Evolutionary conservation across 179 eudicot species (phyloP), one percentile per base, ranked within the genome.

Genomic region (Corrigiola litoralis): DNA sequence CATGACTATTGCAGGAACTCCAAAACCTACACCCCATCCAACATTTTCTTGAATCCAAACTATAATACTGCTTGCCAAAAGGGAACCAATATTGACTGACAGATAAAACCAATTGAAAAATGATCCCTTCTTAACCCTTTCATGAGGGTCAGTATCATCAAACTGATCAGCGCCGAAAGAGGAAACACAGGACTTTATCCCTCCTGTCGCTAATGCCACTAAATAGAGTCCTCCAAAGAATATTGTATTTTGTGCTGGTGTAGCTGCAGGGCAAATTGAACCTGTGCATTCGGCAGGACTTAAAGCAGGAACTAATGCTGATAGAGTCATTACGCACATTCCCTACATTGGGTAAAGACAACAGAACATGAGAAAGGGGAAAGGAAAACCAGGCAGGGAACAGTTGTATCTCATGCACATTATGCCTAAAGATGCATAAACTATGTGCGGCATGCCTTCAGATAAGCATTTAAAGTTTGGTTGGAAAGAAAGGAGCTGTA

Each of bases 141-240:
- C 90, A 41, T 57, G 57, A 24, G 85, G 71, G 69, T 87, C 88
- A 1, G 84, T 79, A 54, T 87, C 90, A 58, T 87, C 89, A 75
- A 87, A 87, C 71, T 87, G 95, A 70, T 83, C 90, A 6, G 95
- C 90, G 18, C 95, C 95, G 25, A 87, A 85, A 37, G 90, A 77
- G 18, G 88, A 81, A 73, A 86, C 84, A 66, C 84, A 79, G 0
- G 92, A 88, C 65, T 86, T 81, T 57, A 84, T 86, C 49, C 87
- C 88, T 17, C 92, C 92, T n/a, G 87, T 84, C 48, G 88, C 92
- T 31, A 86, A 73, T 18, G 89, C 83, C 47, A 84, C 78, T 54
- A 86, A 74, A 71, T 86, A 86, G 24, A 86, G 85, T 34, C 88
- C 88, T 49, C 73, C 64, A 59, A 73, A 84, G 50, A 86, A 78